phyloP scores from a whole-genome alignment of 2,329 filamentous ascomycete genomes.

The Cercospora janseana region DNA sequence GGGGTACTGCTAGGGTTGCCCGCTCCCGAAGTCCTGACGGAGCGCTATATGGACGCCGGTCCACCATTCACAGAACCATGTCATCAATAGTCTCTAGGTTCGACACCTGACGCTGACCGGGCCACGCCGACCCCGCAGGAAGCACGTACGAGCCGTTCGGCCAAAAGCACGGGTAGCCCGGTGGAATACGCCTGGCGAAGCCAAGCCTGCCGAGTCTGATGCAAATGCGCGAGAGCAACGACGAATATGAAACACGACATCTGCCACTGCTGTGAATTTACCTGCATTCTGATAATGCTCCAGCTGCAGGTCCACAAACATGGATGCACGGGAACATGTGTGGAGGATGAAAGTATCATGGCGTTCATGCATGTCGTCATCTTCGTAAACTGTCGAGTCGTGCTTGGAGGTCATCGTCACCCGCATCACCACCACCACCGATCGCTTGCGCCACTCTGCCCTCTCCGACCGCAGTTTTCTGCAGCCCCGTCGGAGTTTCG shows the following conservation, averaged over 20 bases:
- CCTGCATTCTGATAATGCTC: no score
- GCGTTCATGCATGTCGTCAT: slow-evolving; percentile 27
- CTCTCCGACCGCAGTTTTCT: slow-evolving; percentile 70
- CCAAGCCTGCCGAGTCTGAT: no score
- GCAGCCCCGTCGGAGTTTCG: slow-evolving; percentile 82
- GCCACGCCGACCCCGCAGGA: not conserved
- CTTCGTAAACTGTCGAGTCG: slow-evolving; percentile 74
- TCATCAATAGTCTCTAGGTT: no score
- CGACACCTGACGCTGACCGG: no score
- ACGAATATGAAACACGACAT: no score
- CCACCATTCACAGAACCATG: no score
- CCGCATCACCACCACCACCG: slow-evolving; percentile 62
- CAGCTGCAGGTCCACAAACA: no score
- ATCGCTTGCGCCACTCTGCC: slow-evolving; percentile 82
- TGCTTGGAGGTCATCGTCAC: slow-evolving; percentile 88
- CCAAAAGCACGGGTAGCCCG: not conserved
- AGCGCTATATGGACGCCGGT: no score
- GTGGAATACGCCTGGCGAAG: not conserved
- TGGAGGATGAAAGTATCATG: not conserved
- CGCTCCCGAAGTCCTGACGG: no score
- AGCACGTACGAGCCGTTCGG: not conserved
- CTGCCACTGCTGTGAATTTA: no score
- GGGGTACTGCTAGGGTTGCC: no score
- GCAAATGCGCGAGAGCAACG: no score
- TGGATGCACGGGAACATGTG: not conserved